Evolutionary conservation across 2,329 filamentous ascomycete genomes (phyloP).

Genomic region (Pseudocercospora pini-densiflorae): DNA sequence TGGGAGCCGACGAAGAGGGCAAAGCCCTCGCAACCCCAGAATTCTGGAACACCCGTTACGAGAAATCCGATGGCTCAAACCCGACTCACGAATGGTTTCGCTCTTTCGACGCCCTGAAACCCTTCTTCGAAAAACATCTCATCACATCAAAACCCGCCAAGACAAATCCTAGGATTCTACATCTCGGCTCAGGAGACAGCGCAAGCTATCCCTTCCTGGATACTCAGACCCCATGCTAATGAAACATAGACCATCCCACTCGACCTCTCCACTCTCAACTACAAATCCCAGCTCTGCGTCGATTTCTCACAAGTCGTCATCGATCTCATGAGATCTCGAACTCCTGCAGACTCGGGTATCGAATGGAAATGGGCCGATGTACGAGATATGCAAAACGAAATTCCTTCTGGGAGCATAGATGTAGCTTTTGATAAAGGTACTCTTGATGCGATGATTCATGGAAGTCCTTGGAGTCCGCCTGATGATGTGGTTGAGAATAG

Average conservation of each 20-base stretch:
- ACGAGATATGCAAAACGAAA: constrained; percentile 52
- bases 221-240: neutral
- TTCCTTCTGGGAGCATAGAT: constrained; percentile 49
- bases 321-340: constrained; percentile 55
- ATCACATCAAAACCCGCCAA: constrained; percentile 41
- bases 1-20: constrained; percentile 34
- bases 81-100: constrained; percentile 62
- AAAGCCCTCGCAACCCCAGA: constrained; percentile 47
- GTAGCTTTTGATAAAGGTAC: constrained; percentile 56
- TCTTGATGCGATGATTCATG: constrained; percentile 42
- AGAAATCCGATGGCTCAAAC: constrained; percentile 41
- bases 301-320: constrained; percentile 63
- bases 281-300: constrained; percentile 57
- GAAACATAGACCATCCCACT: constrained; percentile 54
- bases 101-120: constrained; percentile 52
- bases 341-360: constrained; percentile 48
- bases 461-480: constrained; percentile 38
- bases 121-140: constrained; percentile 53
- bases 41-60: constrained; percentile 60
- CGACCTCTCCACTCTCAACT: constrained; percentile 52
- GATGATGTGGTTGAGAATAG: constrained; percentile 37
- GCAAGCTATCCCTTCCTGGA: constrained; percentile 39
- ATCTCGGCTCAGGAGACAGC: constrained; percentile 63
- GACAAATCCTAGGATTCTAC: constrained; percentile 53
- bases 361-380: constrained; percentile 59